phyloP scores from a whole-genome alignment of 2,329 filamentous ascomycete genomes.

The Verruconis gallopava region DNA sequence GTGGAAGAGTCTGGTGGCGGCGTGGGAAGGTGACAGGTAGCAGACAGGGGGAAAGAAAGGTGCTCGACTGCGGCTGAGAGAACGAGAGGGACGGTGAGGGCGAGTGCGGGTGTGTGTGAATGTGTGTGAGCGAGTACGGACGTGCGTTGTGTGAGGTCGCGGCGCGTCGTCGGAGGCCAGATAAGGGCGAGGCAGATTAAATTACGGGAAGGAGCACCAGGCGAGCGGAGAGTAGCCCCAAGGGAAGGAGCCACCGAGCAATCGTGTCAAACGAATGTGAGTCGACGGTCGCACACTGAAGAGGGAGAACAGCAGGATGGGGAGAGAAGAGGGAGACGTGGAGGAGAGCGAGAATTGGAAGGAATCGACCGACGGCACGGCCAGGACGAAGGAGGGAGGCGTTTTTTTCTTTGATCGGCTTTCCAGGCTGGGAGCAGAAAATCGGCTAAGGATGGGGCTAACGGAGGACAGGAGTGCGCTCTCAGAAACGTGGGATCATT shows the following conservation, averaged over 20 bases:
- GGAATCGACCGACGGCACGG: no score
- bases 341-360: background rate
- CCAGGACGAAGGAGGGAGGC: background rate
- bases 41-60: no score
- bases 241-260: background rate
- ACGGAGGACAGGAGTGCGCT: background rate
- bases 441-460: background rate
- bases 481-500: background rate
- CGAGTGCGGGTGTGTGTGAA: no score
- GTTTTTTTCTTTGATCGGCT: background rate
- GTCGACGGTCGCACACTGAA: background rate
- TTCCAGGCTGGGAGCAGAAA: no score
- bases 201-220: background rate
- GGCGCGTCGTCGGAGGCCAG: no score
- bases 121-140: no score
- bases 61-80: no score
- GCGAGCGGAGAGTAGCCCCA: background rate
- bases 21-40: no score
- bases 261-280: constrained; percentile 1
- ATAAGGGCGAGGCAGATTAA: background rate
- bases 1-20: no score
- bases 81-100: no score
- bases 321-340: background rate
- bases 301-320: background rate
- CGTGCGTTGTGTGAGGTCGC: no score